Conservation (phyloP, 31 red algal genomes). For the Asparagopsis taxiformis region DNA sequence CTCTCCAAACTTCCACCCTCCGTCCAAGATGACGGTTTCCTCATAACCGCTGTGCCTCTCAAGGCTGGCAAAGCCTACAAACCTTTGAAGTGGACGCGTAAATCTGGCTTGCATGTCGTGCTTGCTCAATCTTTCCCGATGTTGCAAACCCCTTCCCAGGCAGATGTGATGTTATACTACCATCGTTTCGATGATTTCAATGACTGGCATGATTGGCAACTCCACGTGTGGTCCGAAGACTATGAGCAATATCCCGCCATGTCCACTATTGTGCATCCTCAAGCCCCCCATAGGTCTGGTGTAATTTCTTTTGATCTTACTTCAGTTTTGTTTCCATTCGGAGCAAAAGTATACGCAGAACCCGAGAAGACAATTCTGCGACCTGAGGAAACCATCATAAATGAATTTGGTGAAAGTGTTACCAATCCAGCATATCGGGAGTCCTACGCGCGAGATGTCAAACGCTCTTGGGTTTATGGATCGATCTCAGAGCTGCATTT, state of each 20-base stretch:
- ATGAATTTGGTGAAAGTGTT: conserved; percentile 14
- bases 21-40: background rate
- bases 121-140: conserved; percentile 28
- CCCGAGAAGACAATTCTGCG: conserved; percentile 20
- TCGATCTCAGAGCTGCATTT: conserved; percentile 19
- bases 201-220: conserved; percentile 51
- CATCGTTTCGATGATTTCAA: conserved; percentile 35
- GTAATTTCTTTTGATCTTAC: conserved; percentile 30
- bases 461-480: conserved; percentile 34
- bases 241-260: conserved; percentile 11
- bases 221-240: conserved; percentile 32
- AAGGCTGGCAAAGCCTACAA: background rate
- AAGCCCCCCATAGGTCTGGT: conserved; percentile 8
- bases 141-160: conserved; percentile 14
- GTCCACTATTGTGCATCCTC: conserved; percentile 16
- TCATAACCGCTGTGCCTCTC: background rate
- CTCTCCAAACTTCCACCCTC: conserved; percentile 6
- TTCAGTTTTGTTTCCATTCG: conserved; percentile 33
- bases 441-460: conserved; percentile 36
- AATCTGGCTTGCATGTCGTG: conserved; percentile 21
- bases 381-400: conserved; percentile 4
- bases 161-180: conserved; percentile 26
- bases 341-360: conserved; percentile 28
- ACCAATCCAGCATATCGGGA: conserved; percentile 25
- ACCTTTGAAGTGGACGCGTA: background rate